Evolutionary conservation across 306 rosid species (phyloP), one percentile per base, ranked within the genome.

Genomic region (Quillaja saponaria): DNA sequence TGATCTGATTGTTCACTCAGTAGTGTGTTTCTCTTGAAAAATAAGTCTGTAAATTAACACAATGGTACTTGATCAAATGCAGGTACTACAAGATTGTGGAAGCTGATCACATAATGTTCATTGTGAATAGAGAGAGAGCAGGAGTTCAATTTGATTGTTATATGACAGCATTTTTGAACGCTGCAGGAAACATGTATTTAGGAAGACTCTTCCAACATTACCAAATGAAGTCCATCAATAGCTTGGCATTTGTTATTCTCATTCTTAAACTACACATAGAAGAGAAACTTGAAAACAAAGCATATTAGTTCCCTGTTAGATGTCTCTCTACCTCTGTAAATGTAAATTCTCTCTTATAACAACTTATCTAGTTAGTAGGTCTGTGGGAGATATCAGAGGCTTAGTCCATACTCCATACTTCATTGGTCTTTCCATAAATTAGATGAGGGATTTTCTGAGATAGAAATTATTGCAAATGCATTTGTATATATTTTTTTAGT

Each of bases 1-100:
- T 45, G 25, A 31, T 55, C 34, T 8, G 2, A 9, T 10, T 5
- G 3, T 10, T 11, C 3, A 8, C 3, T 34, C 62, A 13, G 18
- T 34, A n/a, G 20, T 35, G 6, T 42, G 9, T 11, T 42, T 14
- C 28, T 33, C 40, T 72, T 60, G 44, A 48, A 51, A 51, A 63
- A 48, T 34, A 34, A 11, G 47, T 65, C 6, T 45, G 12, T 48
- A 50, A 34, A 50, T 39, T 67, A 55, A 56, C 40, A 50, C 58
- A 50, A 47, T 50, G 76, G 45, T 12, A 38, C 20, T 39, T 49
- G 64, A 48, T 58, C 53, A 58, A 68, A 65, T 21, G 67, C 81
- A 94, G 99, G 99, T 94, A 94, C 83, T 89, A 89, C 87, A 94
- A 77, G 84, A 54, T 64, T 52, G 95, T 94, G 79, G 95, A 89